phyloP scores from a whole-genome alignment of 805 yeast species.

The Barnettozyma sucrosica region DNA sequence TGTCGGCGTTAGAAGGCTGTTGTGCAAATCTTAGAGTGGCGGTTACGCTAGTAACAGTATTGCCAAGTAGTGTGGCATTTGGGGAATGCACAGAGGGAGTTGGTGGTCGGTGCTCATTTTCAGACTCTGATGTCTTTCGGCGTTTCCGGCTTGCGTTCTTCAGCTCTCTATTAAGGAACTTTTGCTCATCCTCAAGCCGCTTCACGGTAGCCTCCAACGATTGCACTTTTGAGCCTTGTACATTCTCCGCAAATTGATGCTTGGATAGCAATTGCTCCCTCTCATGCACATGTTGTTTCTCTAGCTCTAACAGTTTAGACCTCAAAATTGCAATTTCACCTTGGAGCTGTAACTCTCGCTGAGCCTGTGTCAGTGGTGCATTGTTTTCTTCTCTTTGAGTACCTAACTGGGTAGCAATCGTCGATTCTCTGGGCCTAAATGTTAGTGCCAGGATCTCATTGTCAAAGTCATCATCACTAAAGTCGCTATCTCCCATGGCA shows the following conservation, averaged over 20 bases:
- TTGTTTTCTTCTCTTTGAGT: not conserved
- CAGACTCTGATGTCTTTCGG: conserved; percentile 10
- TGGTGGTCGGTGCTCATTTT: not conserved
- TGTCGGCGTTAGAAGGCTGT: conserved; percentile 28
- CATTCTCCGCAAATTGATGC: conserved; percentile 19
- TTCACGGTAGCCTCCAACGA: conserved; percentile 37
- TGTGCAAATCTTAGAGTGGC: conserved; percentile 8
- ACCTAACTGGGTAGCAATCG: not conserved
- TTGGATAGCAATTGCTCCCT: conserved; percentile 20
- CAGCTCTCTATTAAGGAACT: conserved; percentile 46
- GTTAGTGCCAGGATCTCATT: conserved; percentile 45
- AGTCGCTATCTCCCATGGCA: conserved; percentile 20
- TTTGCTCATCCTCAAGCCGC: conserved; percentile 47
- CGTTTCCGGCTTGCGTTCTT: conserved; percentile 27
- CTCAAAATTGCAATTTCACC: conserved; percentile 83
- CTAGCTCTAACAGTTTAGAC: conserved; percentile 49
- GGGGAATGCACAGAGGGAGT: not conserved
- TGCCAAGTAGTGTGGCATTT: not conserved
- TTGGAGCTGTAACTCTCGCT: conserved; percentile 40
- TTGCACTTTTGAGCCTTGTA: conserved; percentile 32
- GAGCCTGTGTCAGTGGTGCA: conserved; percentile 1
- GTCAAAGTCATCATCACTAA: conserved; percentile 38
- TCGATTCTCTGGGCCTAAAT: conserved; percentile 25
- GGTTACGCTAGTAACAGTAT: not conserved
- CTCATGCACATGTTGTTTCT: conserved; percentile 29